Base-by-base conservation (phyloP, 2,329 filamentous ascomycete species). In the Calonectria pseudoturangicola region DNA sequence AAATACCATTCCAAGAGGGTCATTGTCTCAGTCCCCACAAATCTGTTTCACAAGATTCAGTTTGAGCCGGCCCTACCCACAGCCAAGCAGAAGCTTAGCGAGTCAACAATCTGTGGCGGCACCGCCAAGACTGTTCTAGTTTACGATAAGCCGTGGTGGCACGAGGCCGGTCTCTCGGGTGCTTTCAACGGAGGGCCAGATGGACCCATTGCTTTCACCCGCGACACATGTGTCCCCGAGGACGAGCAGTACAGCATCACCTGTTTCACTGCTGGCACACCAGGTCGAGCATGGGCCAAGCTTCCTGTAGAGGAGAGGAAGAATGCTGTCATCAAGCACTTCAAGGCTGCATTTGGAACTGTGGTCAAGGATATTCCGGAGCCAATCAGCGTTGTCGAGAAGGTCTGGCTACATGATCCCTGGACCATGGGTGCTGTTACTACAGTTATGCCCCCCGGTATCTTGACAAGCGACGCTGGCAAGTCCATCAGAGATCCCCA, bases 121-220 rank as follows among this genome's bases (percentile, higher is more conserved):
- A 85, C 84, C 62, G 81, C 80, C 50, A 86, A 86, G 70, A 73
- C 78, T 2, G 80, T 86, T 7, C 70, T 87, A 12, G 81, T 85
- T 36, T 90, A 86, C 79, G 69, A 79, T 0, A 77, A 77, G 5
- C 85, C 88, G 0, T 90, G 86, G 78, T 91, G 89, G 89, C 78
- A 82, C 1, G 76, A 82, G 0, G 70, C 79, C 1, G 83, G 84
- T 0, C 80, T 86, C 18, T 85, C 83, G 50, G 88, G 87, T 6
- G 80, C 87, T 25, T 80, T 84, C 3, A 83, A 84, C 64, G 86
- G 84, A 0, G 83, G 45, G 2, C 45, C 60, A 16, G 68, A 72
- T 2, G 80, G 80, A 0, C 81, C 81, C 12, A 70, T 82, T 41
- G 72, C 71, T 73, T 81, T 82, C 56, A 78, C 75, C 10, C 78